These are phyloP conservation scores for Penicillium sp. DNA, from an alignment of 2,329 filamentous ascomycete species.

Conservation along the genomic window DNA sequence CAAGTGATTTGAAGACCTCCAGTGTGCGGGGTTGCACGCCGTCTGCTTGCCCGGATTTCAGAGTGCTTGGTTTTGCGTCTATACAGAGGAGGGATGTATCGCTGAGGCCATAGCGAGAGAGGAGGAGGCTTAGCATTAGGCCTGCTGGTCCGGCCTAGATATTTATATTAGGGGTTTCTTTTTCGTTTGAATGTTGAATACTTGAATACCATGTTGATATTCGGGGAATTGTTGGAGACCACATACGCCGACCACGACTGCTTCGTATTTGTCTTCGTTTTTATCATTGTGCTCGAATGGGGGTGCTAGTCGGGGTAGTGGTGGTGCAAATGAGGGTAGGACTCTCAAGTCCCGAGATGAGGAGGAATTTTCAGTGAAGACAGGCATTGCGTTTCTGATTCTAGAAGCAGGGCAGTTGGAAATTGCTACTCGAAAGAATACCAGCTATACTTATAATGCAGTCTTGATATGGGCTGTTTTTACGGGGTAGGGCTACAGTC, in stretches of 20 bases:
- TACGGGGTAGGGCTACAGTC: background rate
- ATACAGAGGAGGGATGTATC: constrained; percentile 44
- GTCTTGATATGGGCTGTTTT: background rate
- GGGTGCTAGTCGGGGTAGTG: constrained; percentile 36
- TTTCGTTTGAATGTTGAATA: background rate
- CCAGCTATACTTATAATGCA: background rate
- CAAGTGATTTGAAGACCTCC: constrained; percentile 45
- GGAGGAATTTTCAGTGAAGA: constrained; percentile 37
- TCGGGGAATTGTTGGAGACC: background rate
- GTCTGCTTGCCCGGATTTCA: constrained; percentile 46
- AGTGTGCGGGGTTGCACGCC: constrained; percentile 45
- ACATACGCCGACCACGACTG: constrained; percentile 39
- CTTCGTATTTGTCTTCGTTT: constrained; percentile 39
- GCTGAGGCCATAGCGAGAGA: constrained; percentile 45
- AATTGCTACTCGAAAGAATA: background rate
- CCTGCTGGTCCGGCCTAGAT: constrained; percentile 43
- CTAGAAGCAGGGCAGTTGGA: background rate
- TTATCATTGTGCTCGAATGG: constrained; percentile 15
- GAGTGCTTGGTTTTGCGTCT: constrained; percentile 39
- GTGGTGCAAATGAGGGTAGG: constrained; percentile 39
- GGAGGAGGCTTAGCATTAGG: constrained; percentile 42
- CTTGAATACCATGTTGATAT: background rate
- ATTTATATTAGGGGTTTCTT: background rate
- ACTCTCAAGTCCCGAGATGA: constrained; percentile 39
- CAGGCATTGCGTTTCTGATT: constrained; percentile 33